These are phyloP conservation scores for Allomyces macrogynus DNA, from an alignment of 192 early-diverging fungal species.

Conservation along the genomic window DNA sequence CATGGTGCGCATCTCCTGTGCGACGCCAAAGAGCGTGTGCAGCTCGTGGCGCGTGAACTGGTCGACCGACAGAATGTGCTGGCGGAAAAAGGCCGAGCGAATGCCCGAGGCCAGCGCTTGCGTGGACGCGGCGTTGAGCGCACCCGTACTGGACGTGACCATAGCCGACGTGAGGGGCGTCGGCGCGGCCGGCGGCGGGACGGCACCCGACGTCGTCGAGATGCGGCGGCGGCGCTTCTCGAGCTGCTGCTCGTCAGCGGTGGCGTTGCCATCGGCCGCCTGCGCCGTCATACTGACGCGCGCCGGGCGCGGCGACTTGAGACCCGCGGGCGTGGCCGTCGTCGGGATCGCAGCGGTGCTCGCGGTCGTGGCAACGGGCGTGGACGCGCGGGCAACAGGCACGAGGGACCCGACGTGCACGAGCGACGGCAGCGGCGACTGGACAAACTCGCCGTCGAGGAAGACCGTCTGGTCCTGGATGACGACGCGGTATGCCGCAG, in stretches of 20 bases:
- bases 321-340: slow-evolving; percentile 3
- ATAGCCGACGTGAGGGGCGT: not conserved
- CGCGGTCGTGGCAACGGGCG: slow-evolving; percentile 16
- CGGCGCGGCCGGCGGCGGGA: not conserved
- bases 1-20: slow-evolving; percentile 85
- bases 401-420: slow-evolving; percentile 7
- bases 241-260: not conserved
- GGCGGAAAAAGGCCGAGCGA: slow-evolving; percentile 71
- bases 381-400: slow-evolving; percentile 14
- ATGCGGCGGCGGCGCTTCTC: not conserved
- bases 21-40: slow-evolving; percentile 84
- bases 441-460: slow-evolving; percentile 56
- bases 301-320: not conserved
- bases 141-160: not conserved
- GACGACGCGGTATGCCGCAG: slow-evolving; percentile 75
- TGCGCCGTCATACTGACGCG: not conserved
- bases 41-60: slow-evolving; percentile 86
- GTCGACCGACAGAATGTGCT: slow-evolving; percentile 77
- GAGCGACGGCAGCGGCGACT: slow-evolving; percentile 10
- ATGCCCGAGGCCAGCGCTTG: slow-evolving; percentile 11
- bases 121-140: not conserved
- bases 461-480: slow-evolving; percentile 63
- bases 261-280: not conserved
- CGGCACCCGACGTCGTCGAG: slow-evolving; percentile 1
- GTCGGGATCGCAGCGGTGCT: slow-evolving; percentile 8